Evolutionary conservation across 148 eudicot species (phyloP).

Genomic region (Gaultheria prostrata): DNA sequence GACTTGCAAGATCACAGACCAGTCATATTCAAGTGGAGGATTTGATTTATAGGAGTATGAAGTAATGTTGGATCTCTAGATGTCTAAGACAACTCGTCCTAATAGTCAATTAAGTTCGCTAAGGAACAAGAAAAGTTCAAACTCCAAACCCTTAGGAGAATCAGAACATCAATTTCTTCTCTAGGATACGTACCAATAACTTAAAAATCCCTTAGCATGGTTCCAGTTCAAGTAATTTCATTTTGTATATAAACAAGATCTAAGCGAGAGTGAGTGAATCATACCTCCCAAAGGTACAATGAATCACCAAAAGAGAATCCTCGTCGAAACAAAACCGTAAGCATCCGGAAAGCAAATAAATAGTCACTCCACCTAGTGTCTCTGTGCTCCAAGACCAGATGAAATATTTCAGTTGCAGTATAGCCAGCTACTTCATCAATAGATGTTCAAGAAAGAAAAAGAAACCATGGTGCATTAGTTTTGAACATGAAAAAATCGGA

Average conservation of each 20-base stretch:
- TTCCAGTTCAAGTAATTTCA: background rate
- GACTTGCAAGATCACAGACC: too few species aligned
- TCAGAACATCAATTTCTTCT: background rate
- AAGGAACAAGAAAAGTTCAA: background rate
- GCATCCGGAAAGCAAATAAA: constrained; percentile 95
- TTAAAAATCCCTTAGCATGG: background rate
- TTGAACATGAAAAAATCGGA: background rate
- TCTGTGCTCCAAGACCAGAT: constrained; percentile 53
- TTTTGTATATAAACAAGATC: background rate
- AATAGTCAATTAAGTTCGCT: background rate
- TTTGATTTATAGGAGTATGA: background rate
- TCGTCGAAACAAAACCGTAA: constrained; percentile 97
- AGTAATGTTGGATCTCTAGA: background rate
- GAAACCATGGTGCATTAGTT: background rate
- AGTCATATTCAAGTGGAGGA: background rate
- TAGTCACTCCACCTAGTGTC: constrained; percentile 85
- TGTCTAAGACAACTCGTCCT: background rate
- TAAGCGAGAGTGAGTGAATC: constrained; percentile 7
- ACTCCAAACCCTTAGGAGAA: background rate
- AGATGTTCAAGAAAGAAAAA: background rate
- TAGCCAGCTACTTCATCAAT: constrained; percentile 4
- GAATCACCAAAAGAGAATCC: constrained; percentile 95
- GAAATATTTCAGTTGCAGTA: background rate
- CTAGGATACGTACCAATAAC: background rate
- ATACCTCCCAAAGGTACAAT: constrained; percentile 98